Percentiles rank a stretch among this genome's conserved stretches.
Evolutionary conservation across 2,329 filamentous ascomycete genomes (phyloP).

Genomic region (Clonostachys rhizophaga): DNA sequence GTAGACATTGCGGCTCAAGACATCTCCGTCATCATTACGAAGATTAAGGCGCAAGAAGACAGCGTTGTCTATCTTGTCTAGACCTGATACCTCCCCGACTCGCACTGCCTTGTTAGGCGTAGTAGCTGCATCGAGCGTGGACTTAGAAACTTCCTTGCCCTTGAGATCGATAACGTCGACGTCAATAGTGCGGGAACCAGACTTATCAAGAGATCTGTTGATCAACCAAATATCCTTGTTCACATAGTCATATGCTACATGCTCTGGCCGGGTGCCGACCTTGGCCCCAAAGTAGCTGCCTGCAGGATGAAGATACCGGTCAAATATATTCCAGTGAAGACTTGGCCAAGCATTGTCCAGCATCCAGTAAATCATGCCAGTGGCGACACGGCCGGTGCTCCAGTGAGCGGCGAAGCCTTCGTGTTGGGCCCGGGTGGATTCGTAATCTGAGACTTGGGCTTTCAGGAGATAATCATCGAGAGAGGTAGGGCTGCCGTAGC

Average conservation of each 20-base stretch:
- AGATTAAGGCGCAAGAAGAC: conserved; percentile 47
- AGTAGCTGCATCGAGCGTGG: conserved; percentile 22
- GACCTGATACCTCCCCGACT: conserved; percentile 7
- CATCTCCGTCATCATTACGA: conserved; percentile 15
- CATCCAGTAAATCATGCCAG: conserved; percentile 65
- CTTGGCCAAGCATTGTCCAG: conserved; percentile 61
- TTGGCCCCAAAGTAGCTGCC: conserved; percentile 59
- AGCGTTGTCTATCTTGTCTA: conserved; percentile 29
- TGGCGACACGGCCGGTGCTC: conserved; percentile 45
- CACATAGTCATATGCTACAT: conserved; percentile 50
- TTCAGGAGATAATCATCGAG: conserved; percentile 56
- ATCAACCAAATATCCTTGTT: conserved; percentile 42
- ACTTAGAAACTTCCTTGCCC: conserved; percentile 34
- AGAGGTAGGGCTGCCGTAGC: conserved; percentile 45
- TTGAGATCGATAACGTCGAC: conserved; percentile 43
- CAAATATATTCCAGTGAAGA: conserved; percentile 62
- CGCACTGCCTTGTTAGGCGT: conserved; percentile 36
- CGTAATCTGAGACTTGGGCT: conserved; percentile 59
- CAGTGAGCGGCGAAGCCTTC: conserved; percentile 50
- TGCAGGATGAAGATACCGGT: conserved; percentile 54
- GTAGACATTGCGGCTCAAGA: conserved; percentile 55
- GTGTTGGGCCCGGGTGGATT: conserved; percentile 55
- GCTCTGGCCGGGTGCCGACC: conserved; percentile 40
- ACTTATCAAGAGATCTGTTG: conserved; percentile 40
- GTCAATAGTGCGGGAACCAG: conserved; percentile 32